Evolutionary conservation across 208 protist genomes (phyloP).

Genomic region (Porcisia hertigi): DNA sequence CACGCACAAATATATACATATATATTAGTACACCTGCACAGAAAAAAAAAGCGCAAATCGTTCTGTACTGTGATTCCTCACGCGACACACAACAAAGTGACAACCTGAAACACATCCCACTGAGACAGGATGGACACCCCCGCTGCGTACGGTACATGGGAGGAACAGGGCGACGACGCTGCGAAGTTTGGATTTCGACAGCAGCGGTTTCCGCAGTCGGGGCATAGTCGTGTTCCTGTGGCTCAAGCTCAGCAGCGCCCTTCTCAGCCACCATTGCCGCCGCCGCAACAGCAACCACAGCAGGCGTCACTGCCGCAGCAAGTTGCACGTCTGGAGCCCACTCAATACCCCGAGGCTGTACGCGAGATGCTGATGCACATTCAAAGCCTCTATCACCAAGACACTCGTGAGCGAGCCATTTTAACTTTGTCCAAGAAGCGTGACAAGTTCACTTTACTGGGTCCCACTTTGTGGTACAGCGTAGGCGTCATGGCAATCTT

Average conservation of each 20-base stretch:
- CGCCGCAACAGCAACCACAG: constrained; percentile 22
- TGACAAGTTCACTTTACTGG: constrained; percentile 93
- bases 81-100: not conserved
- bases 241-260: constrained; percentile 6
- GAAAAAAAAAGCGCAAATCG: no score
- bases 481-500: constrained; percentile 98
- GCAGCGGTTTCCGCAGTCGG: constrained; percentile 2
- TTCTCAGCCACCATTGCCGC: not conserved
- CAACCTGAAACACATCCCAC: no score
- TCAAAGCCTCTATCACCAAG: constrained; percentile 65
- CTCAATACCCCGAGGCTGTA: constrained; percentile 29
- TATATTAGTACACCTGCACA: no score
- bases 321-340: constrained; percentile 20
- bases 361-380: constrained; percentile 45
- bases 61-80: not conserved
- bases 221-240: constrained; percentile 3
- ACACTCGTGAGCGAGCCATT: constrained; percentile 93
- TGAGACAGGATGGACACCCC: constrained; percentile 1
- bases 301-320: constrained; percentile 17
- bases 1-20: not conserved
- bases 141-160: constrained; percentile 1
- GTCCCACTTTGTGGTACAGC: constrained; percentile 98
- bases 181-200: constrained; percentile 10
- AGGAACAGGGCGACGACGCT: not conserved
- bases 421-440: constrained; percentile 95